Evolutionary conservation across 2,329 filamentous ascomycete genomes (phyloP).

Genomic region (Emmonsiellopsis sp.): DNA sequence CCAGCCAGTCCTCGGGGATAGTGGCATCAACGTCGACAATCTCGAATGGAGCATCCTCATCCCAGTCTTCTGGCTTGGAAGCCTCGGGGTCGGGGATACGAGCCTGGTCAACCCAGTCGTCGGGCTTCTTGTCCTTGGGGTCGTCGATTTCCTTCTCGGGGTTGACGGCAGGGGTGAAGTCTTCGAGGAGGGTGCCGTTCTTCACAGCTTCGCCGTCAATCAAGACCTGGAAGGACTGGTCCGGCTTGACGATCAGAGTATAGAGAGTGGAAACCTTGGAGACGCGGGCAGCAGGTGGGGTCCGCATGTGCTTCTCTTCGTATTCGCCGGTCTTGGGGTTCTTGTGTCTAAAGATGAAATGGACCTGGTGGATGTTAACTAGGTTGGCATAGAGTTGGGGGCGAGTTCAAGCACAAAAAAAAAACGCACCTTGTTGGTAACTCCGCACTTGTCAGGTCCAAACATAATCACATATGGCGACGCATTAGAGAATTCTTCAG

Average conservation of each 20-base stretch:
- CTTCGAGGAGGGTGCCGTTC: slow-evolving; percentile 83
- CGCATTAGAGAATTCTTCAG: slow-evolving; percentile 94
- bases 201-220: slow-evolving; percentile 84
- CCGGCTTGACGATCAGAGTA: slow-evolving; percentile 90
- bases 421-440: slow-evolving; percentile 81
- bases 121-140: slow-evolving; percentile 83
- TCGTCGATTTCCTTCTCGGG: slow-evolving; percentile 92
- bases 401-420: slow-evolving; percentile 2
- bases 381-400: slow-evolving; percentile 4
- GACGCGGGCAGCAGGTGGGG: slow-evolving; percentile 75
- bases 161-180: slow-evolving; percentile 91
- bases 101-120: slow-evolving; percentile 89
- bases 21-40: slow-evolving; percentile 87
- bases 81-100: slow-evolving; percentile 88
- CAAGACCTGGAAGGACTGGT: slow-evolving; percentile 90
- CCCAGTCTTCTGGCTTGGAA: slow-evolving; percentile 96
- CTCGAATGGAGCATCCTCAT: slow-evolving; percentile 95
- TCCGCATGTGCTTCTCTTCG: slow-evolving; percentile 96
- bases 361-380: slow-evolving; percentile 39
- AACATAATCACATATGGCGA: slow-evolving; percentile 99
- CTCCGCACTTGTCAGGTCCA: slow-evolving; percentile 96
- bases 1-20: slow-evolving; percentile 93
- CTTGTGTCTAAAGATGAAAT: slow-evolving; percentile 99
- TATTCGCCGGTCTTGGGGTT: slow-evolving; percentile 99
- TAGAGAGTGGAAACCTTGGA: slow-evolving; percentile 90